Base-by-base conservation (phyloP, 2,329 filamentous ascomycete species). In the Colletotrichum tropicicola region DNA sequence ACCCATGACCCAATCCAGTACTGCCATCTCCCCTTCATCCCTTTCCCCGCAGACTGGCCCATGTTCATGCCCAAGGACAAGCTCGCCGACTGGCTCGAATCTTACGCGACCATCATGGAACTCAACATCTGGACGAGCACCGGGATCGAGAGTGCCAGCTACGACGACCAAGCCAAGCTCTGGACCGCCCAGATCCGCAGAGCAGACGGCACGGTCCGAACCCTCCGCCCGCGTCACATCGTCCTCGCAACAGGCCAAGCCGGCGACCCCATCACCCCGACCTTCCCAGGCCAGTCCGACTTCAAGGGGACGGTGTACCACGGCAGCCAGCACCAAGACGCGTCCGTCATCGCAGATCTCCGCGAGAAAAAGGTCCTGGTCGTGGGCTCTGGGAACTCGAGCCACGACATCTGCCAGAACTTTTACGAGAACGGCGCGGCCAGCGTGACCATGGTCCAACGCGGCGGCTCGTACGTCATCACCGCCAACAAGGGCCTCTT, bases 21-120 rank as follows among this genome's bases (percentile, higher is more conserved):
- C 61, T 83, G 86, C 57, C 85, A 88, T 70, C 78, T 91, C 78
- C 87, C 90, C 0, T 92, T 91, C 72, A 69, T 92, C 4, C 77
- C 79, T 0, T 92, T 92, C 71, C 90, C 90, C 0, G 71, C 82
- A 0, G 83, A 83, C 55, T 92, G 90, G 90, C 90, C 90, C 4
- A 78, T 90, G 15, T 92, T 91, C 73, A 91, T 89, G 0, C 89
- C 89, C 5, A 92, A 92, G 71, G 89, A 92, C 73, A 92, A 92
- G 71, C 78, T 92, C 0, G 90, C 82, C 1, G 87, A 91, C 44
- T 92, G 87, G 77, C 88, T 92, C 65, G 89, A 91, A 68, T 78
- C 84, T 0, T 92, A 92, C 68, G 89, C 85, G 1, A 83, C 79
- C 5, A 75, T 87, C 0, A 79, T 92, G n/a, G 90, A 92, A 69